Conservation (phyloP, 768 basidiomycete species). For the Exidia glandulosa region DNA sequence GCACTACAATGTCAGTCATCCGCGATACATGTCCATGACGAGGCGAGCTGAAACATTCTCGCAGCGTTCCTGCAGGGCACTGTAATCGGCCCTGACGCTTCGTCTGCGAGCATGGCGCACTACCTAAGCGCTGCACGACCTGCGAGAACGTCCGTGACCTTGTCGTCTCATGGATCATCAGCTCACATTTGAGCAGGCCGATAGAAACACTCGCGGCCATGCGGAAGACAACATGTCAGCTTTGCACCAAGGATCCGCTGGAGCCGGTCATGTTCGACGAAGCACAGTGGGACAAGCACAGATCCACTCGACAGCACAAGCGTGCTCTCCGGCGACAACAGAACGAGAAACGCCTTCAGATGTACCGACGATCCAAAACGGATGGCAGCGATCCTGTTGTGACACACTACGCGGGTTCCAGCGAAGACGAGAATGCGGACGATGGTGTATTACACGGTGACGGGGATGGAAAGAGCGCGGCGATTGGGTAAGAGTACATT, state of each 20-base stretch:
- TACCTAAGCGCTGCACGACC: conserved; percentile 41
- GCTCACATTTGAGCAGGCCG: conserved; percentile 34
- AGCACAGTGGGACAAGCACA: conserved; percentile 46
- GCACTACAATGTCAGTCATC: background rate
- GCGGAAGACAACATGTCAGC: conserved; percentile 45
- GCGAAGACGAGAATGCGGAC: too few species aligned
- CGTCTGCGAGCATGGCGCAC: conserved; percentile 43
- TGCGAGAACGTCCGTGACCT: conserved; percentile 12
- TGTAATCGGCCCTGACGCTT: conserved; percentile 34
- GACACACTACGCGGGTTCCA: too few species aligned
- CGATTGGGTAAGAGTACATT: background rate
- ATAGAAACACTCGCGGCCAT: conserved; percentile 41
- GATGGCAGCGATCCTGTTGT: too few species aligned
- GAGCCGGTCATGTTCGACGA: conserved; percentile 57
- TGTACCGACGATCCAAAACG: too few species aligned
- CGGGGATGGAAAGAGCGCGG: too few species aligned
- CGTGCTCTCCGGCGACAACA: conserved; percentile 7
- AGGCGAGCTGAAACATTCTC: background rate
- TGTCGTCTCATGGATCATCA: conserved; percentile 1
- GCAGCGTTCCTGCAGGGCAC: conserved; percentile 45
- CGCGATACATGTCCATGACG: background rate
- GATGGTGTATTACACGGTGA: too few species aligned
- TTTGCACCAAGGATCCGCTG: conserved; percentile 47
- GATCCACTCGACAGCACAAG: conserved; percentile 43
- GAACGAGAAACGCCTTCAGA: too few species aligned